These are phyloP conservation scores for Entoloma clypeatum DNA, from an alignment of 1,284 basidiomycete genomes.

Conservation along the genomic window DNA sequence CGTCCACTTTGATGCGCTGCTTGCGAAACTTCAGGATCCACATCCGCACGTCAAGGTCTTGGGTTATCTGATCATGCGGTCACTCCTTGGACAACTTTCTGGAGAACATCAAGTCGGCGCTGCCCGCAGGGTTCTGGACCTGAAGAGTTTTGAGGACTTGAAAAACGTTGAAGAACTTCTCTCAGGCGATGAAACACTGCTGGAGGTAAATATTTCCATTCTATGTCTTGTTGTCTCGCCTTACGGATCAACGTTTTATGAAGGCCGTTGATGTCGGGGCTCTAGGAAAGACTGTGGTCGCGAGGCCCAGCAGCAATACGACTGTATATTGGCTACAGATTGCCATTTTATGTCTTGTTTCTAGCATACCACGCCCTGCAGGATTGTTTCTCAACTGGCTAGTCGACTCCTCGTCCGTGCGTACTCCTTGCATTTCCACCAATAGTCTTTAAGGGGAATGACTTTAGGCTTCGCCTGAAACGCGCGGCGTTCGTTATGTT, in stretches of 20 bases:
- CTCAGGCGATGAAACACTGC: no score
- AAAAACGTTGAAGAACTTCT: conserved; percentile 41
- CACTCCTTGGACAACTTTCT: conserved; percentile 50
- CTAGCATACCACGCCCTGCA: conserved; percentile 45
- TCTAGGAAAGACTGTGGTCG: conserved; percentile 44
- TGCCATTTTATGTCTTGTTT: conserved; percentile 46
- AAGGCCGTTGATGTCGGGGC: conserved; percentile 41
- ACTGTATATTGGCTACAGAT: conserved; percentile 56
- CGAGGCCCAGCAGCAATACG: conserved; percentile 56
- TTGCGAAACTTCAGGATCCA: conserved; percentile 45
- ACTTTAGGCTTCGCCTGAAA: conserved; percentile 18
- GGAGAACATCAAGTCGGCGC: conserved; percentile 55
- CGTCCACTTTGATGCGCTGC: conserved; percentile 39
- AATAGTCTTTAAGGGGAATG: neutral
- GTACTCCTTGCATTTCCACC: conserved; percentile 12
- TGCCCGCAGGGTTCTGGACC: conserved; percentile 45
- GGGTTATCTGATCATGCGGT: conserved; percentile 54
- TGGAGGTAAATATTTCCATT: no score
- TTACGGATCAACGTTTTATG: neutral
- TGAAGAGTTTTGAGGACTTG: no score
- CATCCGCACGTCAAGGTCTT: conserved; percentile 54
- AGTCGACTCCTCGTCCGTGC: conserved; percentile 29
- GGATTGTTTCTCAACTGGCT: conserved; percentile 48
- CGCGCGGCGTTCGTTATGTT: conserved; percentile 43
- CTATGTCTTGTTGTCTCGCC: no score